Evolutionary conservation across 2,329 filamentous ascomycete species (phyloP), one percentile per base, ranked within the genome.

Genomic region (Zarea fungicola): DNA sequence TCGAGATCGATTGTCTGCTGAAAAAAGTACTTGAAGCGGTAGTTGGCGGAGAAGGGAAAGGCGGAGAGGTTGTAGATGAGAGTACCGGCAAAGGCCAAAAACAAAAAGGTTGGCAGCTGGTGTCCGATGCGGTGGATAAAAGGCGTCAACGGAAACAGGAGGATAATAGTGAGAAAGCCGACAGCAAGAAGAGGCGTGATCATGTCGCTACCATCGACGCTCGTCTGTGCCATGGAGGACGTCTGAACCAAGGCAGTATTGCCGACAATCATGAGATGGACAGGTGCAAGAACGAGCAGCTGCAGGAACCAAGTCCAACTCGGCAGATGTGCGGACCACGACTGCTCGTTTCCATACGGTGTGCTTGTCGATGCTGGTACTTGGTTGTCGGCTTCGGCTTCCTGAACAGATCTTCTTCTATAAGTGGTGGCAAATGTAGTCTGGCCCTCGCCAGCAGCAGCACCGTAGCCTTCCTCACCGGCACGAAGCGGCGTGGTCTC

Each of bases 221-320:
- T 86, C 0, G 90, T 96, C 67, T 96, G 91, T 51, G 84, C 76
- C 18, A 90, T 73, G 2, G 87, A 81, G 28, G 84, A 79, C 5
- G 84, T 87, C 14, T 89, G 64, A 11, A 92, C 69, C 4, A 97
- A 75, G 1, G 80, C 85, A 22, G 91, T 75, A 60, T 95, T 89
- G 1, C 84, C 88, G 14, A 88, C 68, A 18, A 97, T 65, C 52
- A 93, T 84, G 39, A 96, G 72, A 41, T 84, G 80, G 45, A 96
- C 80, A 0, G 91, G 90, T 0, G 81, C 87, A 9, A 95, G 71
- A 14, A 96, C 62, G 4, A 97, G 71, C 55, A 96, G 85, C 60
- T 99, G 91, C 16, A 95, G 58, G 35, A 93, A 66, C 93, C 93
- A 99, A 16, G 87, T 83, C 86, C 87, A 96, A 37, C 77, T 80